Evolutionary conservation across 305 asterid species (phyloP).

Genomic region (Fraxinus latifolia): DNA sequence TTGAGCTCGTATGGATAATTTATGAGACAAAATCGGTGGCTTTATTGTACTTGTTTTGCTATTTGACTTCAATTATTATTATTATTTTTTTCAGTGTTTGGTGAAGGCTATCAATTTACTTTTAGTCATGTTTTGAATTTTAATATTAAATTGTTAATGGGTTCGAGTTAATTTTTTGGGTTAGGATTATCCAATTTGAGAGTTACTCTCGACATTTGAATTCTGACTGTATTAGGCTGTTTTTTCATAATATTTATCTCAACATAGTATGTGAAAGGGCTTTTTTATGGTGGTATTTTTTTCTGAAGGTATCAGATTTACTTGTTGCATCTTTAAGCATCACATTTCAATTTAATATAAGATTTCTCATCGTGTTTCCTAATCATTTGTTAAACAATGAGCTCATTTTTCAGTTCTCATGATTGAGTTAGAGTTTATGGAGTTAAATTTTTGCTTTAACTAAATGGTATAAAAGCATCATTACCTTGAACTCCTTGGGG

Average conservation of each 20-base stretch:
- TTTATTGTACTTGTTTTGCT: neutral
- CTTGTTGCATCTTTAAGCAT: neutral
- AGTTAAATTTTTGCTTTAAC: neutral
- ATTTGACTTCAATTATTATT: constrained; percentile 18
- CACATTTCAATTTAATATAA: neutral
- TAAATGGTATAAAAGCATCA: neutral
- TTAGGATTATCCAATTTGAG: neutral
- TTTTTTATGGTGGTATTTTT: neutral
- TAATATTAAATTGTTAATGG: neutral
- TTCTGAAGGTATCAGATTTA: neutral
- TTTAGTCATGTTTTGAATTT: neutral
- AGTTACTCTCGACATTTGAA: neutral
- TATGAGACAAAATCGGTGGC: constrained; percentile 1
- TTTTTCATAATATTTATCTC: neutral
- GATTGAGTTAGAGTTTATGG: neutral
- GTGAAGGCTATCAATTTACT: neutral
- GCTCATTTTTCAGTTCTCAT: neutral
- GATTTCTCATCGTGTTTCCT: neutral
- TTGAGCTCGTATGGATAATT: constrained; percentile 7
- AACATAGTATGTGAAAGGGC: neutral
- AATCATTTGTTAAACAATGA: neutral
- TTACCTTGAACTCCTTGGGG: neutral
- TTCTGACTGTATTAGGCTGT: neutral
- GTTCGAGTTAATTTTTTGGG: neutral
- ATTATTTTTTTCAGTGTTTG: neutral